Base-by-base conservation (phyloP, 208 protist species). In the Trypanosomatidae sp. region DNA sequence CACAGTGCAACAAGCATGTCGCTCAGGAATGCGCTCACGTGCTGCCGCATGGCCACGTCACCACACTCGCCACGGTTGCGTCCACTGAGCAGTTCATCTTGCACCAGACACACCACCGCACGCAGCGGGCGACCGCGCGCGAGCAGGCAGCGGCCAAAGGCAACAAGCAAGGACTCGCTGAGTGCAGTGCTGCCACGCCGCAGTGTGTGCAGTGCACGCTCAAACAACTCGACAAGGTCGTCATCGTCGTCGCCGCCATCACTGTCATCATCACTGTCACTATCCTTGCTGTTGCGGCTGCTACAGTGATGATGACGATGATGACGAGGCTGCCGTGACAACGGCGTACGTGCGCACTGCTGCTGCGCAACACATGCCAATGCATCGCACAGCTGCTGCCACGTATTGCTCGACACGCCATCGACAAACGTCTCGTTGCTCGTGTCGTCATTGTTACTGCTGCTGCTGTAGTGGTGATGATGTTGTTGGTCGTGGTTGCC, bases 1-100 rank as follows among this genome's bases (percentile, higher is more conserved):
- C 74, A 74, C 4, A 90, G 59, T 3, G 56, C 45, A 38, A 71
- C 43, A 30, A 92, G 60, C 8, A 92, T 40, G 30, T 92, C 84
- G 28, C 71, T 85, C 26, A 92, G 43, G 56, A 92, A 92, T 2
- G 70, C 76, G 18, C 67, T 56, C 4, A 92, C 54, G 7, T 71
- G 59, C 27, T 77, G n/a, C n/a, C n/a, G n/a, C 27, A 16, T 55
- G 43, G 0, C 42, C 56, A 13, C 38, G 23, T n/a, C n/a, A 3
- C 45, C 20, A 10, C 33, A 51, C 4, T 58, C 52, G n/a, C 57
- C 57, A 8, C 43, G 25, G 52, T 73, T 78, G 11, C 66, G 71
- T 15, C 67, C 69, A 28, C 56, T 71, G 11, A 92, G 66, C 4
- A 92, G 47, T 42, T 87, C 76, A 6, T 76, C 57, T 10, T 63